These are phyloP conservation scores for Aspergillus hancockii DNA, from an alignment of 495 filamentous ascomycete genomes.

Conservation along the genomic window DNA sequence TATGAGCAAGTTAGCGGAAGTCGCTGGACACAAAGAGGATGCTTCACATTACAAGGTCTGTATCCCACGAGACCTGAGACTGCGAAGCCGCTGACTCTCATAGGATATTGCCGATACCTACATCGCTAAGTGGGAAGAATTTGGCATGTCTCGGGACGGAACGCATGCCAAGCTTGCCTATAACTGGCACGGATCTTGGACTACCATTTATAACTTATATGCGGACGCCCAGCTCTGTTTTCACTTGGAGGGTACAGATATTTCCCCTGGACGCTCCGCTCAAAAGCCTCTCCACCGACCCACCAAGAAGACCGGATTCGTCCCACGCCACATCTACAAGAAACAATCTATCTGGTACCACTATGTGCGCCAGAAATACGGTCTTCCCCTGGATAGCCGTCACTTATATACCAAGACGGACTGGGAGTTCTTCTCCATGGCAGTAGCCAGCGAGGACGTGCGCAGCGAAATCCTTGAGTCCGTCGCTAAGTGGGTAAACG, in stretches of 20 bases:
- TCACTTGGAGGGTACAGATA: conserved; percentile 56
- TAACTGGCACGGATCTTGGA: conserved; percentile 94
- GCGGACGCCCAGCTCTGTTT: conserved; percentile 82
- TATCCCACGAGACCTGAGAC: background rate
- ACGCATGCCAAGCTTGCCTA: conserved; percentile 90
- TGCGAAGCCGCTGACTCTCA: background rate
- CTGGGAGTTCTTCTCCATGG: conserved; percentile 90
- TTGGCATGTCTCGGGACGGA: conserved; percentile 76
- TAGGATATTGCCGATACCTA: conserved; percentile 72
- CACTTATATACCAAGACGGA: conserved; percentile 89
- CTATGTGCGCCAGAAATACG: conserved; percentile 77
- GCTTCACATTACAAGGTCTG: conserved; percentile 63
- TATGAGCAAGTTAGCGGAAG: conserved; percentile 79
- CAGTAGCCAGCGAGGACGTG: conserved; percentile 66
- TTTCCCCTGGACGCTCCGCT: conserved; percentile 13
- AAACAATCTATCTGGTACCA: conserved; percentile 87
- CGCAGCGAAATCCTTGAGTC: conserved; percentile 73
- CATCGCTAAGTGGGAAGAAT: conserved; percentile 79
- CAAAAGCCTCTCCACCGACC: conserved; percentile 35
- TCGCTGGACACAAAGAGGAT: conserved; percentile 67
- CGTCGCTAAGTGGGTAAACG: conserved; percentile 82
- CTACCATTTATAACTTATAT: conserved; percentile 90
- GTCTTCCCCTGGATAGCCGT: conserved; percentile 83
- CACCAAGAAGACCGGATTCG: conserved; percentile 44
- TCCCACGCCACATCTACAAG: conserved; percentile 75